Evolutionary conservation across 306 rosid genomes (phyloP).

Genomic region (Cicer pinnatifidum): DNA sequence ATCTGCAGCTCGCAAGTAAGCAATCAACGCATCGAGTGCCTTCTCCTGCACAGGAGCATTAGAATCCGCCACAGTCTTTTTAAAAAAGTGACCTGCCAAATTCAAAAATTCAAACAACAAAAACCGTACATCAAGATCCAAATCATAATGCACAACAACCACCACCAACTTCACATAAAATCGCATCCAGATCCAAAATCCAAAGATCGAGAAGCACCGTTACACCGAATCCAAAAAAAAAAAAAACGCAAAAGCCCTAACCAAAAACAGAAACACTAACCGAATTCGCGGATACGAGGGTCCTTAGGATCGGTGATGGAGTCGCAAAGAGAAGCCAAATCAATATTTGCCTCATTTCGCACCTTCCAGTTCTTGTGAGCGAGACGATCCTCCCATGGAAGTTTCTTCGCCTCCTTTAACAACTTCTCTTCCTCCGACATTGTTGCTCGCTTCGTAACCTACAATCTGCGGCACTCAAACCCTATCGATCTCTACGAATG

Average conservation of each 20-base stretch:
- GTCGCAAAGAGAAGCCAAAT: conserved; percentile 85
- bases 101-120: conserved; percentile 31
- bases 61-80: conserved; percentile 88
- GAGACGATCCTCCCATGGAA: conserved; percentile 98
- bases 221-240: conserved; percentile 1
- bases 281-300: conserved; percentile 91
- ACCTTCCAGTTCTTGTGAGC: conserved; percentile 99
- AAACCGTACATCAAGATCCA: conserved; percentile 44
- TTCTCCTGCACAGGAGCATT: conserved; percentile 99
- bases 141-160: conserved; percentile 42
- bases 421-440: conserved; percentile 98
- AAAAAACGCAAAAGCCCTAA: conserved; percentile 47
- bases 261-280: conserved; percentile 47
- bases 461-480: conserved; percentile 19
- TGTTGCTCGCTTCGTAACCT: conserved; percentile 28
- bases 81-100: conserved; percentile 70
- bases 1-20: conserved; percentile 90
- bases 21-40: conserved; percentile 93
- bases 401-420: conserved; percentile 93
- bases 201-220: conserved; percentile 33
- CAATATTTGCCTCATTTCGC: conserved; percentile 88
- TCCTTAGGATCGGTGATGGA: conserved; percentile 98
- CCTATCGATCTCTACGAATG: conserved; percentile 49
- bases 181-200: conserved; percentile 46
- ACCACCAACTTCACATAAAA: conserved; percentile 26